Base-by-base conservation (phyloP, 2,329 filamentous ascomycete genomes). In the Venturia oleaginea region DNA sequence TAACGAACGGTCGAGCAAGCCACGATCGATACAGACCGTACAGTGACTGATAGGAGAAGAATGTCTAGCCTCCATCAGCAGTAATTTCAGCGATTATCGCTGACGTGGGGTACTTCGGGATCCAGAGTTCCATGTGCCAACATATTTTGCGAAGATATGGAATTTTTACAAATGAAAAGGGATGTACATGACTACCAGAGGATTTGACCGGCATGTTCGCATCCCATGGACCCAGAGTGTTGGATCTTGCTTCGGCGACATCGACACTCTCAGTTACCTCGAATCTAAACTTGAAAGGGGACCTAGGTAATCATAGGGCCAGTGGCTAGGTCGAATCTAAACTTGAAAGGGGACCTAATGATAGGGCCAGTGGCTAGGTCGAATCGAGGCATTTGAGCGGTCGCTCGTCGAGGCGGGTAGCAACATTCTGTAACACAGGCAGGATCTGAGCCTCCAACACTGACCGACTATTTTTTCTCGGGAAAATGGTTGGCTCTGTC, bases 381-480 rank as follows among this genome's bases (percentile, higher is more conserved):
- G 30, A 57, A 57, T 34, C 17, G 51, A 57, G 51, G 51, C 17
- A 57, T 57, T 8, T 10, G 51, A 34, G 51, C 51, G 51, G 51
- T 22, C 27, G 30, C 51, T 34, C 30, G 27, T 57, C 51, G 15
- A 34, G 51, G 30, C 51, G 51, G 51, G 30, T 57, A 57, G 51
- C 51, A 15, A 57, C 51, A 57, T 57, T 15, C 17, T 57, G 51
- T n/a, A 57, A 57, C 51, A 57, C 51, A 57, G 34, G 51, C 30
- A 57, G 51, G 51, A 57, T 57, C 51, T 57, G 51, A 57, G 51
- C 51, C 51, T 57, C 51, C 51, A 57, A 34, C 51, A 57, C 51
- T 57, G 34, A 57, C 51, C 51, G 51, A 57, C 51, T 57, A 57
- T 57, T 57, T 57, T 8, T 34, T 57, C 27, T 32, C 30, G 30